These are phyloP conservation scores for Claviceps citrina DNA, from an alignment of 2,329 filamentous ascomycete species.

Conservation along the genomic window DNA sequence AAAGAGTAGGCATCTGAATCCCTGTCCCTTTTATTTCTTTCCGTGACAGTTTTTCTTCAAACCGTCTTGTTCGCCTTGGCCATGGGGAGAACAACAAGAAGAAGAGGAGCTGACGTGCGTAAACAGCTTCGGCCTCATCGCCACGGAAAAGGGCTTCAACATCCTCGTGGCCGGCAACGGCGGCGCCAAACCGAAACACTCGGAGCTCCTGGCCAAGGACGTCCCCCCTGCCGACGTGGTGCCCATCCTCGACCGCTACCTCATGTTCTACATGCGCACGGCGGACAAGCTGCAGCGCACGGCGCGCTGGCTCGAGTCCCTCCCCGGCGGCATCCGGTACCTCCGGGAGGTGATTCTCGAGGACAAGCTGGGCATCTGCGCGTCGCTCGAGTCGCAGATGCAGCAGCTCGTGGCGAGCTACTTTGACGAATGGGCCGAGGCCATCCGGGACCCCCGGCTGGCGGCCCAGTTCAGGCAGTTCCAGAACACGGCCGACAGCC, in stretches of 20 bases:
- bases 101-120: neutral
- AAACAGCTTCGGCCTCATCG: conserved; percentile 67
- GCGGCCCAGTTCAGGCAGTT: conserved; percentile 66
- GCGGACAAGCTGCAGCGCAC: conserved; percentile 82
- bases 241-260: conserved; percentile 71
- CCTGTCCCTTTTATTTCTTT: neutral
- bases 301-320: conserved; percentile 70
- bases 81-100: neutral
- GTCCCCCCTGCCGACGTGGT: conserved; percentile 71
- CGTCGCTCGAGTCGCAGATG: conserved; percentile 78
- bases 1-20: too few relatives aligned
- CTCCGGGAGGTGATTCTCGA: conserved; percentile 69
- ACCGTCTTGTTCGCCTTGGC: neutral
- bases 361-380: conserved; percentile 74
- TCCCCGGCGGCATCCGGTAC: conserved; percentile 73
- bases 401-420: conserved; percentile 65
- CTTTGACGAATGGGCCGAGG: conserved; percentile 88
- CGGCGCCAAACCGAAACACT: conserved; percentile 69
- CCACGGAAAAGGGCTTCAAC: conserved; percentile 86
- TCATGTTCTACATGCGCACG: conserved; percentile 88
- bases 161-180: conserved; percentile 84
- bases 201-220: conserved; percentile 72
- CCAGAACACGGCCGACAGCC: conserved; percentile 60
- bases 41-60: neutral
- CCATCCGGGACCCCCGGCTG: conserved; percentile 52